Evolutionary conservation across 106 monocot genomes (phyloP), one percentile per base, ranked within the genome.

Genomic region (Dactylorhiza incarnata): DNA sequence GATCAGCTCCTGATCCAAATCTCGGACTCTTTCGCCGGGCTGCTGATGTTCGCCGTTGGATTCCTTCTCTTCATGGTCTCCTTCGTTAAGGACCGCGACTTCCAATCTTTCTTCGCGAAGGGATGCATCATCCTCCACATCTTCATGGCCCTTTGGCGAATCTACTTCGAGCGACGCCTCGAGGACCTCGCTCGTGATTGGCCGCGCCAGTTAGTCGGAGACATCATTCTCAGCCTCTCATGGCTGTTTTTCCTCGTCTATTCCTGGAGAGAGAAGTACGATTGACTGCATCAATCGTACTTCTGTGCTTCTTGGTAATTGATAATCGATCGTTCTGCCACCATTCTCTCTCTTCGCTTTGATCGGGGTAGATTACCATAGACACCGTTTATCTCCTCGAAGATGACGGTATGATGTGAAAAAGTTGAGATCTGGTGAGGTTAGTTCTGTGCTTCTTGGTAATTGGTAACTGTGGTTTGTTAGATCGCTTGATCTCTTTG

Each of bases 261-360:
- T 70, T 87, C 90, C 3, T 95, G 95, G 95, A 81, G 87, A 29
- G 95, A 95, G 87, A 91, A 89, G 85, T 95, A 95, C 22, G 95
- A 95, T 49, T 94, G 82, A 82, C 19, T 68, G 1, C 17, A 46
- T 69, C 45, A 37, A 66, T 15, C 29, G 29, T n/a, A n/a, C n/a
- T n/a, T n/a, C n/a, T n/a, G n/a, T n/a, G n/a, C n/a, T n/a, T n/a
- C n/a, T n/a, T n/a, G n/a, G n/a, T n/a, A n/a, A n/a, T n/a, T n/a
- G n/a, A n/a, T n/a, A n/a, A n/a, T n/a, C n/a, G n/a, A n/a, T n/a
- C n/a, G n/a, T n/a, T n/a, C n/a, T n/a, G n/a, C n/a, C n/a, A n/a
- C n/a, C n/a, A n/a, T n/a, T n/a, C n/a, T n/a, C n/a, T n/a, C 5
- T 66, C 37, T 10, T 14, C 66, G 11, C 37, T 37, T 37, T 37